phyloP scores from a whole-genome alignment of 140 eudicot genomes.

The Ambrosia hybrid region DNA sequence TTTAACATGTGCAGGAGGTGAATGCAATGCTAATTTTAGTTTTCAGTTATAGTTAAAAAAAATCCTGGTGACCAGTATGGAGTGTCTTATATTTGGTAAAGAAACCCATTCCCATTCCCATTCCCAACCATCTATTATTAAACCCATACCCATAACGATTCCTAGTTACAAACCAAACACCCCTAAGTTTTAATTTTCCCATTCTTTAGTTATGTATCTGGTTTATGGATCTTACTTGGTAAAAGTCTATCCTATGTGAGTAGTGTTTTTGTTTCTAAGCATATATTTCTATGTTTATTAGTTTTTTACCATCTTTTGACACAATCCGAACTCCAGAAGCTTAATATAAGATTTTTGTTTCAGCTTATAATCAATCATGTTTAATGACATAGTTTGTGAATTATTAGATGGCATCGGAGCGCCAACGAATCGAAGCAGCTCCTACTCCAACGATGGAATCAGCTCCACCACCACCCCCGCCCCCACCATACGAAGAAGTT shows the following conservation, averaged over 20 bases:
- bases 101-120: too few species aligned
- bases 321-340: background rate
- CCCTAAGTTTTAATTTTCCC: background rate
- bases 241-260: background rate
- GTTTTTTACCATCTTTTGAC: too few species aligned
- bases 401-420: constrained; percentile 50
- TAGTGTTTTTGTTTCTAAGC: constrained; percentile 2
- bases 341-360: background rate
- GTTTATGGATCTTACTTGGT: background rate
- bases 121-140: background rate
- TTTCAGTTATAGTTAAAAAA: background rate
- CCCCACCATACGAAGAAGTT: constrained; percentile 64
- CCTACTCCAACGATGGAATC: constrained; percentile 50
- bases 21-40: constrained; percentile 1
- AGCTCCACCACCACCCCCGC: constrained; percentile 39
- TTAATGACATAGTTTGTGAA: constrained; percentile 3
- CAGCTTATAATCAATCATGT: background rate
- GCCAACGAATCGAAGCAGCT: constrained; percentile 75
- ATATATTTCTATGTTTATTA: background rate
- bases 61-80: background rate
- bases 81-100: background rate
- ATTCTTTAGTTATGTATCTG: background rate
- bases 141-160: background rate
- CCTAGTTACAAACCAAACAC: background rate
- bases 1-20: background rate